Percentiles rank a stretch among this genome's conserved stretches.
These are phyloP conservation scores for Phytophthora syringae DNA, from an alignment of 352 stramenopile genomes.

Conservation along the genomic window DNA sequence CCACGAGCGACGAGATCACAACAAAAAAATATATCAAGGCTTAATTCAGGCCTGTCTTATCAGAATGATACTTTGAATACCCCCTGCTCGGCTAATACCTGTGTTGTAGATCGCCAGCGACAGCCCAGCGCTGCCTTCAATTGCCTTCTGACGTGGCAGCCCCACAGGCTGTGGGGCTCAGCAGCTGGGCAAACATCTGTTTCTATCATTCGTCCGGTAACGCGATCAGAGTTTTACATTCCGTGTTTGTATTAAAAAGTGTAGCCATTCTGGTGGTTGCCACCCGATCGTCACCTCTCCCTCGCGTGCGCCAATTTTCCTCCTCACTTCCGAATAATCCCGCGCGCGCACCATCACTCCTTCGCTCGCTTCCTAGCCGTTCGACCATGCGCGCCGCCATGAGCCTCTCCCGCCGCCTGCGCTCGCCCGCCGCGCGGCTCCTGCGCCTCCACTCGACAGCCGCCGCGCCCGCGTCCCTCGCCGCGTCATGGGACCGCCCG, in stretches of 20 bases:
- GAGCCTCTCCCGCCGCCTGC: slow-evolving; percentile 34
- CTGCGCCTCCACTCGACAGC: slow-evolving; percentile 15
- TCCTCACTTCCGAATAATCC: slow-evolving; percentile 28
- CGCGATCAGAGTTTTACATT: slow-evolving; percentile 45
- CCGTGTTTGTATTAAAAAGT: slow-evolving; percentile 18
- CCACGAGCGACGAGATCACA: too few species aligned
- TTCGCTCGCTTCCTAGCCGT: neutral
- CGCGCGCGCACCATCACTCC: slow-evolving; percentile 7
- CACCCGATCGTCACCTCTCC: slow-evolving; percentile 1
- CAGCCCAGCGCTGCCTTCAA: too few species aligned
- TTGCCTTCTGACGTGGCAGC: neutral
- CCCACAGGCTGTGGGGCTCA: too few species aligned
- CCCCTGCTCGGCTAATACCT: too few species aligned
- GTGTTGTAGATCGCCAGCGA: too few species aligned
- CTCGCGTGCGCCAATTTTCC: too few species aligned
- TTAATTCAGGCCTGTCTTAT: too few species aligned
- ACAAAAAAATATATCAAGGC: too few species aligned
- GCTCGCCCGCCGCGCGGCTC: slow-evolving; percentile 6
- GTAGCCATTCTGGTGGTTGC: slow-evolving; percentile 36
- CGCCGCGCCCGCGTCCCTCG: slow-evolving; percentile 56
- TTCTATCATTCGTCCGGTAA: slow-evolving; percentile 40
- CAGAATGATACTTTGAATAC: too few species aligned
- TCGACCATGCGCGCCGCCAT: slow-evolving; percentile 44
- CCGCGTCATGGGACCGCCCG: slow-evolving; percentile 73
- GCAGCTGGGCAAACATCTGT: slow-evolving; percentile 7